Base-by-base conservation (phyloP, 1,284 basidiomycete species). In the Singerocomus rubriflavus region DNA sequence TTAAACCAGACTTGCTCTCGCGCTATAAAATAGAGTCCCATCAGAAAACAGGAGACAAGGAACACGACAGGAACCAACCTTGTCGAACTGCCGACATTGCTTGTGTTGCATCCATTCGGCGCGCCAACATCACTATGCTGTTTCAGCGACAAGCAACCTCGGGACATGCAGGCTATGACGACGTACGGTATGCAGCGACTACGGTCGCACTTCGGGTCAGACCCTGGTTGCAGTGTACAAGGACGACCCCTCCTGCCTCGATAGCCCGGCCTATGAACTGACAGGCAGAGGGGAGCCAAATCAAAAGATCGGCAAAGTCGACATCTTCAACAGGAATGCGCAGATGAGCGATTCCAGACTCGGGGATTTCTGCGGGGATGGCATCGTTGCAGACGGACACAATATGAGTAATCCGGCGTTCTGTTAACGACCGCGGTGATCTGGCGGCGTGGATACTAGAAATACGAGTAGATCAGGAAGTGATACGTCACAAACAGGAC, bases 211-310 rank as follows among this genome's bases (percentile, higher is more conserved):
- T 87, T 55, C 92, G 79, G 52, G 88, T 91, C 45, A 92, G 76
- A 36, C 92, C 91, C 59, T 91, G 85, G 27, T 85, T 79, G 63
- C 90, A 91, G 66, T 94, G 91, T 13, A 95, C 91, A 40, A 95
- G 78, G 52, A 93, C 81, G 41, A 82, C 79, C 6, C 91, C 91
- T 38, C 83, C 83, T 13, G 71, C 67, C 31, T 72, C 69, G 43
- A 92, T 67, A 11, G 90, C 89, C 38, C 81, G 70, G 60, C 91
- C 80, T 60, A 95, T 93, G 68, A 92, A 94, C 43, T 75, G 81
- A 64, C 88, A 86, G 17, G 88, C 84, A 34, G 72, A 67, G n/a
- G 88, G 86, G 52, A 94, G 75, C 63, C 88, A 78, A 39, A 90
- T 86, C 49, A 92, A 75, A 46, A 94, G 79, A 65, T 92, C 85